Evolutionary conservation across 2,329 filamentous ascomycete species (phyloP).

Genomic region (Plenodomus tracheiphilus): DNA sequence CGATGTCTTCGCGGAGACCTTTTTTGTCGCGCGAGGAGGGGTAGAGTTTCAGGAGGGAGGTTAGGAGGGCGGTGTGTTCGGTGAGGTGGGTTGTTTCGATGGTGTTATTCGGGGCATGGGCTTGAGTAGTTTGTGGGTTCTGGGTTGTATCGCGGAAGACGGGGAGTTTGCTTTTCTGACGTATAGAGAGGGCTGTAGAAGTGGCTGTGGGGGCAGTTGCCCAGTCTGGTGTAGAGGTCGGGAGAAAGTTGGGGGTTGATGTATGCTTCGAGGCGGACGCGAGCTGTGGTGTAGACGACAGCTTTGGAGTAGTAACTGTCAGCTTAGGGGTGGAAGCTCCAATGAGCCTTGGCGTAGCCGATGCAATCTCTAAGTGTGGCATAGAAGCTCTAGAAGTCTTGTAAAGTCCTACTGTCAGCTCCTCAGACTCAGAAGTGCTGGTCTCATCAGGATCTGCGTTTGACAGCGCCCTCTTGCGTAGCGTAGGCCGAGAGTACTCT

Average conservation of each 20-base stretch:
- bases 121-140: background rate
- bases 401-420: background rate
- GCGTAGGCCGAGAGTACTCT: conserved; percentile 11
- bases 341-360: background rate
- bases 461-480: conserved; percentile 9
- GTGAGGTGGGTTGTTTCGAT: conserved; percentile 10
- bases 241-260: too few species aligned
- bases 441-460: conserved; percentile 11
- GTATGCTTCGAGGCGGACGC: too few species aligned
- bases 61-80: conserved; percentile 19
- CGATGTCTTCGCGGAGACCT: conserved; percentile 23
- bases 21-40: conserved; percentile 12
- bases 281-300: background rate
- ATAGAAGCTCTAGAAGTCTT: background rate
- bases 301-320: background rate
- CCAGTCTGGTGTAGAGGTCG: background rate
- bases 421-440: conserved; percentile 4
- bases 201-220: background rate
- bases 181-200: background rate
- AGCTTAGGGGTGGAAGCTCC: background rate
- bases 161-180: conserved; percentile 1
- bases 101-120: background rate
- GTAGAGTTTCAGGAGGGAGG: conserved; percentile 21
- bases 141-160: conserved; percentile 2
- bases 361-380: background rate